Percentiles rank a stretch among this genome's conserved stretches.
phyloP scores from a whole-genome alignment of 2,329 filamentous ascomycete genomes.

The Pleurostoma richardsiae region DNA sequence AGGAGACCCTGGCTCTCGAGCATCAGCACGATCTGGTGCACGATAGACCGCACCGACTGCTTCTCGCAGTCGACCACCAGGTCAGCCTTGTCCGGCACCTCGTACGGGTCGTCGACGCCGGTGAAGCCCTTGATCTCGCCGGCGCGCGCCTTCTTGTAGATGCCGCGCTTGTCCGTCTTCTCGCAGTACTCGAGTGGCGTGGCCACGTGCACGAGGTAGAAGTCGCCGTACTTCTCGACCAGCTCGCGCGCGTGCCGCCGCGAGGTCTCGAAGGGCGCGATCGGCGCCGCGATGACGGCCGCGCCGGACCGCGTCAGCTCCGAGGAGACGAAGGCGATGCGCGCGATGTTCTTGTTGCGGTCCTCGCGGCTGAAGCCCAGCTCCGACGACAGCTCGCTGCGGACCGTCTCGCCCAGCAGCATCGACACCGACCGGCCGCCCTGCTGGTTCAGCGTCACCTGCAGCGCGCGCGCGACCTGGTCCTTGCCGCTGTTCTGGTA shows the following conservation, averaged over 20 bases:
- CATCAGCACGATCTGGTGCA: constrained; percentile 93
- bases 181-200: constrained; percentile 90
- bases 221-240: constrained; percentile 81
- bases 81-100: constrained; percentile 75
- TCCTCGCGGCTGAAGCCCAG: constrained; percentile 93
- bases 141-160: constrained; percentile 76
- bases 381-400: constrained; percentile 86
- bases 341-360: constrained; percentile 89
- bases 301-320: constrained; percentile 91
- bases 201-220: constrained; percentile 93
- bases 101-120: constrained; percentile 95
- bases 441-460: constrained; percentile 97
- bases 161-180: constrained; percentile 88
- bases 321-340: constrained; percentile 92
- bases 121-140: constrained; percentile 98
- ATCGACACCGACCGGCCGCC: constrained; percentile 92
- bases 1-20: constrained; percentile 86
- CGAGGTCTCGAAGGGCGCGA: constrained; percentile 83
- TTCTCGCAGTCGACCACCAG: constrained; percentile 80
- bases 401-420: constrained; percentile 92
- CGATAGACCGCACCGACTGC: constrained; percentile 84
- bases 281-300: constrained; percentile 93
- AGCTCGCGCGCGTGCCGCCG: constrained; percentile 76
- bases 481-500: constrained; percentile 98
- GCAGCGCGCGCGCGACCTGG: constrained; percentile 88